Conservation (phyloP, 176 grass and related monocot species). For the Echinochloa phyllopogon region DNA sequence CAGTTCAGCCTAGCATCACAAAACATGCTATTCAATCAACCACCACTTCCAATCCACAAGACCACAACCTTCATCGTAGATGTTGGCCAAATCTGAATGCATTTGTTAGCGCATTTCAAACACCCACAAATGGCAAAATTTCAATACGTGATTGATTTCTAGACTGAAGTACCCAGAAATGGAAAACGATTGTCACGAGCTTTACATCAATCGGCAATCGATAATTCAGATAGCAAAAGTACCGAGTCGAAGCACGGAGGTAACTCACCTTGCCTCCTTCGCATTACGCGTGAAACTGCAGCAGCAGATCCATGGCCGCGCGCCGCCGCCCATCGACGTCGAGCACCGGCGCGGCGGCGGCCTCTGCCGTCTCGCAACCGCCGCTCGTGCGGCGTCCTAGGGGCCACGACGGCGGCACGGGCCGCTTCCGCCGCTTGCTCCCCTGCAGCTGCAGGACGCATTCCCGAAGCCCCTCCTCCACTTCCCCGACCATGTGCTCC, state of each 20-base stretch:
- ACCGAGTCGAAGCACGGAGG: neutral
- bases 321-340: constrained; percentile 30
- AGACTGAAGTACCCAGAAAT: neutral
- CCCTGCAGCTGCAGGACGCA: constrained; percentile 38
- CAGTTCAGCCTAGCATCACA: neutral
- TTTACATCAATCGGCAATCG: neutral
- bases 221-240: neutral
- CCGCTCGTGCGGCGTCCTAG: constrained; percentile 18
- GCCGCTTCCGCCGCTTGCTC: constrained; percentile 47
- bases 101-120: neutral
- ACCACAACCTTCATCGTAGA: too few relatives aligned
- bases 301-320: constrained; percentile 42
- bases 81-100: neutral
- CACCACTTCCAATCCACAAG: neutral
- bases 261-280: neutral
- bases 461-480: constrained; percentile 32
- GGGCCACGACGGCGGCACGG: constrained; percentile 42
- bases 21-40: neutral
- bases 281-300: constrained; percentile 46
- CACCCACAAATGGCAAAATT: neutral
- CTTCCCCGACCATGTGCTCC: constrained; percentile 33
- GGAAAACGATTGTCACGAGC: neutral
- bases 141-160: neutral
- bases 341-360: neutral
- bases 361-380: neutral